A percentile compares a stretch with the other conserved stretches of the same genome.
phyloP scores from a whole-genome alignment of 129 eudicot genomes.

The Centaurea solstitialis region DNA sequence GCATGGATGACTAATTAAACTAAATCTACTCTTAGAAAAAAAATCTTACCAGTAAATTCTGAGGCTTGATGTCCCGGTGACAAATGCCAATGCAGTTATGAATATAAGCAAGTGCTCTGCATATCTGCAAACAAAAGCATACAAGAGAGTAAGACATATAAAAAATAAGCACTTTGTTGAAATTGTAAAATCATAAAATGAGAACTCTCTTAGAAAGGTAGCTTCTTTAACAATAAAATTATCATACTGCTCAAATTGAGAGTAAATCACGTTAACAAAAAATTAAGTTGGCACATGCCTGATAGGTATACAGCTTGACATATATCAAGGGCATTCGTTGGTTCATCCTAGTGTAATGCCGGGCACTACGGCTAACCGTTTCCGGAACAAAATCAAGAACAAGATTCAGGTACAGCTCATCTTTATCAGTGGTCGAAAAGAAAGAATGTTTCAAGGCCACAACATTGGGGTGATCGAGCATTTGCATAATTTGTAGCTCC shows the following conservation, averaged over 20 bases:
- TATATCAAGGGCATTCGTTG: slow-evolving; percentile 90
- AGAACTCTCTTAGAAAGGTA: not conserved
- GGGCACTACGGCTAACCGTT: slow-evolving; percentile 85
- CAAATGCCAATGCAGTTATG: slow-evolving; percentile 91
- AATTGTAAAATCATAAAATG: not conserved
- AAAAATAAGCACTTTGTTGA: slow-evolving; percentile 1
- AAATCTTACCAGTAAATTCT: slow-evolving; percentile 75
- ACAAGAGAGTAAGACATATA: not conserved
- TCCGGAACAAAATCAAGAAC: slow-evolving; percentile 97
- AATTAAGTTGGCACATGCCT: slow-evolving; percentile 47
- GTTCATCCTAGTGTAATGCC: slow-evolving; percentile 80
- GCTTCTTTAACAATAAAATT: not conserved
- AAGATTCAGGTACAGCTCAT: slow-evolving; percentile 87
- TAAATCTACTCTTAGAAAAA: not conserved
- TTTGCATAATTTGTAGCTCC: slow-evolving; percentile 94
- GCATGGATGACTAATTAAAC: not conserved
- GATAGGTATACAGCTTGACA: slow-evolving; percentile 92
- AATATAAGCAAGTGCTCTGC: slow-evolving; percentile 93
- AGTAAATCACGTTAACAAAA: not conserved
- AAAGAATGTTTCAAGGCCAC: slow-evolving; percentile 88
- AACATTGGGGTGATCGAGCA: slow-evolving; percentile 95
- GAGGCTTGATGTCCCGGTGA: slow-evolving; percentile 99
- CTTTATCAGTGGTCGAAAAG: slow-evolving; percentile 84
- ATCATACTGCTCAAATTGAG: no score
- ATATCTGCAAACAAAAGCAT: slow-evolving; percentile 76